Base-by-base conservation (phyloP, 805 yeast genomes). In the Pichia kluyveri region DNA sequence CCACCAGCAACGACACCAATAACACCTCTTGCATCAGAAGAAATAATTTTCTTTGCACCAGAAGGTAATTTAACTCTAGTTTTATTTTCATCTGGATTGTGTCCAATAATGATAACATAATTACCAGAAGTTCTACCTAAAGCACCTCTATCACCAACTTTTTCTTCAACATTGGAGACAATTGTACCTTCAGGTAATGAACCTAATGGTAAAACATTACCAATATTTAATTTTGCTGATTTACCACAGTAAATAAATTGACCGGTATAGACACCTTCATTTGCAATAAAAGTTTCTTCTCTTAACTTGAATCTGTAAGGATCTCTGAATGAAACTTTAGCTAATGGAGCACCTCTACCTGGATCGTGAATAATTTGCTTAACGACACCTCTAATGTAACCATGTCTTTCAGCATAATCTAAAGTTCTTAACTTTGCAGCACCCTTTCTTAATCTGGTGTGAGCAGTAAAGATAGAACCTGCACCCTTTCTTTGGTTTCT, bases 401-500 rank as follows among this genome's bases (percentile, higher is more conserved):
- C 99, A 76, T 91, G 96, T 75, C 96, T 91, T 82, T 93, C 99
- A 75, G 98, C 95, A 69, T 82, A 91, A 78, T 93, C 98, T 74
- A 91, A 85, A 72, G 96, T 86, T 85, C 99, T 88, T 75, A 91
- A 84, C 87, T 91, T 91, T 73, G 99, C 99, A 73, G 99, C 98
- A 76, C 99, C 99, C 80, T 93, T 87, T 86, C 99, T 89, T 76
- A 93, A 87, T 80, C 98, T 91, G 83, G 98, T 91, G 93, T 91
- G 96, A 70, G 99, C 83, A 73, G 95, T 86, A 88, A 93, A 93
- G 83, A 93, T 89, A 69, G 98, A 91, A 73, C 99, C 98, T 77
- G 96, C 96, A 86, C 98, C 98, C 82, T 93, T 93, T 89, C 99
- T 90, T 85, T 93, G 99, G 85, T 93, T 93, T 82, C 99, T 95